Conservation (phyloP, 116 monocot genomes). For the Zostera marina region DNA sequence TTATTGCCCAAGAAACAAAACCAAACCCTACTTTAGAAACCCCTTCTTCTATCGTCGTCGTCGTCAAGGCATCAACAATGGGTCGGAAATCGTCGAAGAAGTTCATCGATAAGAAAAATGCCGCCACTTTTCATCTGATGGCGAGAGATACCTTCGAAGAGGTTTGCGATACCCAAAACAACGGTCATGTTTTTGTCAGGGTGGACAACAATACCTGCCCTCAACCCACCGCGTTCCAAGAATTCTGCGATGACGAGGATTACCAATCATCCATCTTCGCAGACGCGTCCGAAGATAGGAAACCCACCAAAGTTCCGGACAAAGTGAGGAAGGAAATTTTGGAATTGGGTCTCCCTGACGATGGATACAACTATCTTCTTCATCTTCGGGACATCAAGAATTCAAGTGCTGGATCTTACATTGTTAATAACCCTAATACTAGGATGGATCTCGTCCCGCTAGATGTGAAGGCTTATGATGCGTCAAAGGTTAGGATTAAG, state of each 20-base stretch:
- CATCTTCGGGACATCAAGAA: conserved; percentile 78
- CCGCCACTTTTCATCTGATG: conserved; percentile 74
- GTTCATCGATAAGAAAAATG: conserved; percentile 80
- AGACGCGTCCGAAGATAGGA: conserved; percentile 27
- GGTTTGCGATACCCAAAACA: neutral
- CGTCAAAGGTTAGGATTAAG: conserved; percentile 33
- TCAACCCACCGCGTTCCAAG: conserved; percentile 25
- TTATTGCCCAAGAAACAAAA: too few species aligned
- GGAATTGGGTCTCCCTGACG: conserved; percentile 85
- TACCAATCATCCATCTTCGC: conserved; percentile 26
- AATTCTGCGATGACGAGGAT: conserved; percentile 20
- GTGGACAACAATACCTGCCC: conserved; percentile 53
- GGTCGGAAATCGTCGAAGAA: conserved; percentile 33
- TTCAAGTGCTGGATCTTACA: conserved; percentile 44
- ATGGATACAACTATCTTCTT: conserved; percentile 80
- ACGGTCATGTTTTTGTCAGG: conserved; percentile 69
- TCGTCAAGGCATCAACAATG: too few species aligned
- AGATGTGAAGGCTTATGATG: conserved; percentile 92
- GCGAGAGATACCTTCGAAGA: conserved; percentile 45
- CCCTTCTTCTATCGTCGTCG: too few species aligned
- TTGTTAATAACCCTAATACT: conserved; percentile 41
- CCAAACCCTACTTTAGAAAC: neutral
- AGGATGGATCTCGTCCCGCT: conserved; percentile 42
- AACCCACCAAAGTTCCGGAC: conserved; percentile 19
- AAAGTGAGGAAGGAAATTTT: conserved; percentile 60